phyloP scores from a whole-genome alignment of 1,139 yeast genomes.

The Nadsonia commutata region DNA sequence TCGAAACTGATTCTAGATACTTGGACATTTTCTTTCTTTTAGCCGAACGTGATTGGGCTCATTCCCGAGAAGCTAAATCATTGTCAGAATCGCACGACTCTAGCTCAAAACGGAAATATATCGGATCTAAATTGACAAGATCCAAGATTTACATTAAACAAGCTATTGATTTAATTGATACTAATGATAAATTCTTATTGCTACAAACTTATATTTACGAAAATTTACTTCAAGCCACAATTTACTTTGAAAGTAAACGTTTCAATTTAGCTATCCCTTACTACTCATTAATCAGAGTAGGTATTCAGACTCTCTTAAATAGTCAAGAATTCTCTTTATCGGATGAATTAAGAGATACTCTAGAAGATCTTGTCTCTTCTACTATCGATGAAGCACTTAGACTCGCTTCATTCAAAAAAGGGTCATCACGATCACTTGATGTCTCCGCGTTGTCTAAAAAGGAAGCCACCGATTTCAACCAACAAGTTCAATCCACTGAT shows the following conservation, averaged over 20 bases:
- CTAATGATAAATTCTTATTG: constrained; percentile 18
- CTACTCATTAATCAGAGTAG: constrained; percentile 47
- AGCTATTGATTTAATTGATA: constrained; percentile 29
- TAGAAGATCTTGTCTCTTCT: constrained; percentile 42
- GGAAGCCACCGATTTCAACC: constrained; percentile 9
- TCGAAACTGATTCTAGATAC: constrained; percentile 30
- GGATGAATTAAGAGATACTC: constrained; percentile 29
- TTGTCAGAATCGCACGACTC: constrained; percentile 39
- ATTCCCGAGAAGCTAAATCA: constrained; percentile 49
- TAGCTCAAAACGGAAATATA: constrained; percentile 28
- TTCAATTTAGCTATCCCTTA: constrained; percentile 41
- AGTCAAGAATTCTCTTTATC: constrained; percentile 4
- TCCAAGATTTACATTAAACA: constrained; percentile 34
- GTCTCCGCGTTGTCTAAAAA: constrained; percentile 19
- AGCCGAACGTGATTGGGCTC: constrained; percentile 57
- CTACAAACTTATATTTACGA: constrained; percentile 49
- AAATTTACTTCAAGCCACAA: constrained; percentile 46
- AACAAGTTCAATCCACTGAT: constrained; percentile 9
- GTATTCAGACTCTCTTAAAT: constrained; percentile 27
- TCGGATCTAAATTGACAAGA: constrained; percentile 55
- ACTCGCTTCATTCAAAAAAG: constrained; percentile 36
- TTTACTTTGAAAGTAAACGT: constrained; percentile 40
- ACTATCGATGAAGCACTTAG: constrained; percentile 57
- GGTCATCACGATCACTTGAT: constrained; percentile 17
- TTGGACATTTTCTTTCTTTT: constrained; percentile 38